Evolutionary conservation across 345 rosid species (phyloP).

Genomic region (Clausena lansium): DNA sequence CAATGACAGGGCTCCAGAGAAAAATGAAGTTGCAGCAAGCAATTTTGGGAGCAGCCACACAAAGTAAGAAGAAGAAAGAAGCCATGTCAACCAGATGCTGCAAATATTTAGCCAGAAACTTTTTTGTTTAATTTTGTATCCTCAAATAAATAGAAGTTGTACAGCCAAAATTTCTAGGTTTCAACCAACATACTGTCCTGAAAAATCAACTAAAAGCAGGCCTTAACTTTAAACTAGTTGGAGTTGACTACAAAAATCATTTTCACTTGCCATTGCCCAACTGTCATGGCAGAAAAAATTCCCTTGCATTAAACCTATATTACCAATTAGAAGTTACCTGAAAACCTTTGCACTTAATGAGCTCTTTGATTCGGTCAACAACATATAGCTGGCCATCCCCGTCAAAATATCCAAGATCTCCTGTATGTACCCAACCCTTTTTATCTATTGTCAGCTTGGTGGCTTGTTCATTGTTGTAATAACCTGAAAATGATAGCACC

Average conservation of each 20-base stretch:
- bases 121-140: background rate
- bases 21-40: too few species aligned
- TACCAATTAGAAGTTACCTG: slow-evolving; percentile 50
- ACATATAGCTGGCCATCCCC: slow-evolving; percentile 69
- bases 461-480: slow-evolving; percentile 71
- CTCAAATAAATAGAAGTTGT: too few species aligned
- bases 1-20: too few species aligned
- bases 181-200: too few species aligned
- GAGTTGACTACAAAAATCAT: background rate
- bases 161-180: too few species aligned
- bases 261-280: background rate
- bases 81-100: background rate
- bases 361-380: slow-evolving; percentile 88
- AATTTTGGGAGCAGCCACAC: too few species aligned
- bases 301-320: background rate
- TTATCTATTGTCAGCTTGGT: slow-evolving; percentile 69
- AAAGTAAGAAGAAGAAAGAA: background rate
- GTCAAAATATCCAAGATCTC: slow-evolving; percentile 90
- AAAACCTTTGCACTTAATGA: slow-evolving; percentile 86
- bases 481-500: slow-evolving; percentile 45
- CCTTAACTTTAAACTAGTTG: background rate
- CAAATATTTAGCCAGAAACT: background rate
- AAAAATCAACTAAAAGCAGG: background rate
- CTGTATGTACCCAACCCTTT: slow-evolving; percentile 85
- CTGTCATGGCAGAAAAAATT: background rate